Evolutionary conservation across 129 eudicot genomes (phyloP).

Genomic region (Pulicaria dysenterica): DNA sequence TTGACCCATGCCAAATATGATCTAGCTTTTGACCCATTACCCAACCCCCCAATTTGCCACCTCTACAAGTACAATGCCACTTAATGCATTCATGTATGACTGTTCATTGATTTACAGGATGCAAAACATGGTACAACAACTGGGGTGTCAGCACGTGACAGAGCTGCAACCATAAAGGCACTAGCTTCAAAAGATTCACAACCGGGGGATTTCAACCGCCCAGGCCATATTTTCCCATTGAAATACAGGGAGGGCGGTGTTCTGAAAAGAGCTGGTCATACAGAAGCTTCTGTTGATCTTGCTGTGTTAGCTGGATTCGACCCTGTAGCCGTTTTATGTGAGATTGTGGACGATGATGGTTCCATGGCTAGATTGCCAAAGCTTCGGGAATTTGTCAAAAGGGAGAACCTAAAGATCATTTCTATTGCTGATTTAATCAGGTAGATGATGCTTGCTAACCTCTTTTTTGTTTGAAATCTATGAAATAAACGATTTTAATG

Average conservation of each 20-base stretch:
- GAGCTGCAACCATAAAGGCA: constrained; percentile 58
- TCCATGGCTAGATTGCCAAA: constrained; percentile 97
- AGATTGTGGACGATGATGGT: constrained; percentile 97
- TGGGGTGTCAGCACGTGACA: constrained; percentile 72
- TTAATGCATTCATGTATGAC: neutral
- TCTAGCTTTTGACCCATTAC: neutral
- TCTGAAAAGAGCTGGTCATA: constrained; percentile 93
- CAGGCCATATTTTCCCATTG: constrained; percentile 93
- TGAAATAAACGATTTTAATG: constrained; percentile 3
- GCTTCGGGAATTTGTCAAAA: constrained; percentile 50
- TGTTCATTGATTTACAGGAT: constrained; percentile 43
- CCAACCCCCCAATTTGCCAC: neutral
- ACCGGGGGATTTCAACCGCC: constrained; percentile 92
- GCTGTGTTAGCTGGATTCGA: constrained; percentile 79
- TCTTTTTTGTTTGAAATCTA: neutral
- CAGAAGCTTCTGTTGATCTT: constrained; percentile 95
- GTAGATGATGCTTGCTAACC: constrained; percentile 29
- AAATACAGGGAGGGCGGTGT: constrained; percentile 97
- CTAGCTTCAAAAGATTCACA: constrained; percentile 74
- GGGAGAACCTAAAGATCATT: constrained; percentile 51
- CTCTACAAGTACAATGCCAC: neutral
- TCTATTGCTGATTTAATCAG: constrained; percentile 77
- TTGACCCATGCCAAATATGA: neutral
- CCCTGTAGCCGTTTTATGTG: constrained; percentile 86
- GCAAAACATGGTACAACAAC: constrained; percentile 80